Conservation (phyloP, 257 asterid genomes). For the Plantago elongata region DNA sequence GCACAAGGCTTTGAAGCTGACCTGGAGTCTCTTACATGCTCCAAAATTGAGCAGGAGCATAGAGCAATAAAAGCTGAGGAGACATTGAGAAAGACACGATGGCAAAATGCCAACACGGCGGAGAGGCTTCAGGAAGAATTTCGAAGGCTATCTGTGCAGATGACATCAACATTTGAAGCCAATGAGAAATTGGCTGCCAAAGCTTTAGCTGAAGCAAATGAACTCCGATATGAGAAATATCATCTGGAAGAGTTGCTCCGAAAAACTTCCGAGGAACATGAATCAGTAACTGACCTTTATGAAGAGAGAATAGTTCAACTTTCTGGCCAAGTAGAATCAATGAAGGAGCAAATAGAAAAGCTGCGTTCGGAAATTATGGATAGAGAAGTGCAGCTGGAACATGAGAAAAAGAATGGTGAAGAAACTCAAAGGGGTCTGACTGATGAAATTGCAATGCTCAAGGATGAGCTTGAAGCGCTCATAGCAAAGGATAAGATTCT, state of each 20-base stretch:
- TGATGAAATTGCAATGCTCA: conserved; percentile 45
- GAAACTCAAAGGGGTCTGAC: conserved; percentile 37
- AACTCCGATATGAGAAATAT: conserved; percentile 54
- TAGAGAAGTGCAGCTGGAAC: conserved; percentile 34
- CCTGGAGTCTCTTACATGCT: conserved; percentile 46
- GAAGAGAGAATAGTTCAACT: conserved; percentile 52
- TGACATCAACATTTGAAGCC: conserved; percentile 75
- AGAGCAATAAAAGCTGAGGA: conserved; percentile 93
- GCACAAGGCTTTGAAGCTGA: conserved; percentile 75
- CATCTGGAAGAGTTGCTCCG: conserved; percentile 53
- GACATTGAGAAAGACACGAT: conserved; percentile 63
- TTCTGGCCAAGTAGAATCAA: conserved; percentile 32
- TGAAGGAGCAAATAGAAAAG: conserved; percentile 34
- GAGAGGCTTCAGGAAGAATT: conserved; percentile 85
- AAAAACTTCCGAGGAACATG: conserved; percentile 53
- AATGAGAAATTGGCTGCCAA: conserved; percentile 79
- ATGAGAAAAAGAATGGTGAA: conserved; percentile 41
- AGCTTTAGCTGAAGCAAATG: conserved; percentile 75
- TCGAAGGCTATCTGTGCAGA: conserved; percentile 64
- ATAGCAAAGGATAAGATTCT: conserved; percentile 29
- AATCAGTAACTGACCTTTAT: conserved; percentile 31
- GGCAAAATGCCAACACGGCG: conserved; percentile 73
- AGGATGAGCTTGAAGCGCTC: conserved; percentile 40
- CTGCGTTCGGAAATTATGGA: conserved; percentile 51
- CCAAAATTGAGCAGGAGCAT: conserved; percentile 85